Base-by-base conservation (phyloP, 257 asterid species). In the Primulina huaijiensis region DNA sequence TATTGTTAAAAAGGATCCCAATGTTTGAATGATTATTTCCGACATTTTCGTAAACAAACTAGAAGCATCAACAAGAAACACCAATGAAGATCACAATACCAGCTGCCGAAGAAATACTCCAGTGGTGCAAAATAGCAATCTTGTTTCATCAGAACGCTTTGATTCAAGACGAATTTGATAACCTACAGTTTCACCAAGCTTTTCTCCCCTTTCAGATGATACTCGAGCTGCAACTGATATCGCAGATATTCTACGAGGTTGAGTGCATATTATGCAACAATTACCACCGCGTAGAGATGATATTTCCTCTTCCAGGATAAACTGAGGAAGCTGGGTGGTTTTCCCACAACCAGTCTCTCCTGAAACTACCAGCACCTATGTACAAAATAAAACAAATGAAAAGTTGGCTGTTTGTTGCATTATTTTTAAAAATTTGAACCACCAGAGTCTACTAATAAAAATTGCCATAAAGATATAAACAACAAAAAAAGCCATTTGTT, bases 311-410 rank as follows among this genome's bases (percentile, higher is more conserved):
- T 93, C 99, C 71, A 93, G 79, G 74, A 93, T 90, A 81, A 86
- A 93, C 43, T 93, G 99, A 80, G 99, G 99, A 80, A 93, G 99
- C 82, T 93, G 99, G 35, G 99, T 93, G 20, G 99, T 90, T 78
- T 93, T 93, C 50, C 99, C 99, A 81, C 99, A 90, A 58, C 99
- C 99, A 65, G 99, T 93, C 88, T 93, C 99, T 77, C 99, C 99
- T 8, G 99, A 93, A 53, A 93, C 97, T 76, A 93, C 90, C 75
- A 90, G 83, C 65, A 93, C 97, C 99, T 93, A 81, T 60, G 73
- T 65, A 50, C 59, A 57, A 50, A 70, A 35, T 30, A 52, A 81
- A 37, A 69, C 37, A 72, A 72, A 70, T 59, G 21, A 57, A 43
- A 69, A 62, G 43, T 60, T 55, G 65, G 35, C 14, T 29, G 43